A percentile compares a stretch with the other conserved stretches of the same genome.
Evolutionary conservation across 73 alveolate genomes (phyloP).

Genomic region (Blepharisma stoltei): DNA sequence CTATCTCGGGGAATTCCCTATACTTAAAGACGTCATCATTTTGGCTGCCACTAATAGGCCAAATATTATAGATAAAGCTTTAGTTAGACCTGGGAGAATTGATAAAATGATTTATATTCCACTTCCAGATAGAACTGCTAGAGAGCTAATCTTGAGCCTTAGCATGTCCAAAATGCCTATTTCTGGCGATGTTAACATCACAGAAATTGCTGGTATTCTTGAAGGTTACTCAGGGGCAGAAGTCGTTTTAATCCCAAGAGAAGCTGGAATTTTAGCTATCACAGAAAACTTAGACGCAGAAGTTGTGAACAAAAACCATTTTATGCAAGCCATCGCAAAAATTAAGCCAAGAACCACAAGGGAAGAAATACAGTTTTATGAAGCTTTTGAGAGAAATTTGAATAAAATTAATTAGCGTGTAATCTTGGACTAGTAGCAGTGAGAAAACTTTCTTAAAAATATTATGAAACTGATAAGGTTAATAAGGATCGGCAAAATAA

Average conservation of each 20-base stretch:
- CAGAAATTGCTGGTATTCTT: conserved; percentile 48
- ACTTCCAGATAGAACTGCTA: conserved; percentile 92
- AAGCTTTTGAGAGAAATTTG: conserved; percentile 37
- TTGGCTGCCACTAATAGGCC: conserved; percentile 98
- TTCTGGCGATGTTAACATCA: conserved; percentile 58
- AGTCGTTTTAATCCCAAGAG: conserved; percentile 87
- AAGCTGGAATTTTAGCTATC: conserved; percentile 93
- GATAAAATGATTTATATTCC: conserved; percentile 92
- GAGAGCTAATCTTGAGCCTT: conserved; percentile 87
- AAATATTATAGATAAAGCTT: conserved; percentile 78
- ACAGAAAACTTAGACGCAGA: conserved; percentile 70
- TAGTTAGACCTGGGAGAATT: conserved; percentile 90
- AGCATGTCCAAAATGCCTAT: conserved; percentile 90
- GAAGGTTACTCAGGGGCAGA: conserved; percentile 93
- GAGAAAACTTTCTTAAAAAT: neutral
- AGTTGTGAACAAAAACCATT: conserved; percentile 48
- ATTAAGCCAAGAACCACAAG: conserved; percentile 55
- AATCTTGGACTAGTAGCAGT: neutral
- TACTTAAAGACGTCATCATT: conserved; percentile 58
- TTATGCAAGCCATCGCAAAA: conserved; percentile 51
- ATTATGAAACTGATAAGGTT: neutral
- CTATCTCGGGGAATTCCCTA: conserved; percentile 18
- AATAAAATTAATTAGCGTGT: too few species aligned
- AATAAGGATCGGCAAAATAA: neutral
- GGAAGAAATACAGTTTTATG: conserved; percentile 57